These are phyloP conservation scores for Chaetothyriales sp. DNA, from an alignment of 2,329 filamentous ascomycete genomes.

Conservation along the genomic window DNA sequence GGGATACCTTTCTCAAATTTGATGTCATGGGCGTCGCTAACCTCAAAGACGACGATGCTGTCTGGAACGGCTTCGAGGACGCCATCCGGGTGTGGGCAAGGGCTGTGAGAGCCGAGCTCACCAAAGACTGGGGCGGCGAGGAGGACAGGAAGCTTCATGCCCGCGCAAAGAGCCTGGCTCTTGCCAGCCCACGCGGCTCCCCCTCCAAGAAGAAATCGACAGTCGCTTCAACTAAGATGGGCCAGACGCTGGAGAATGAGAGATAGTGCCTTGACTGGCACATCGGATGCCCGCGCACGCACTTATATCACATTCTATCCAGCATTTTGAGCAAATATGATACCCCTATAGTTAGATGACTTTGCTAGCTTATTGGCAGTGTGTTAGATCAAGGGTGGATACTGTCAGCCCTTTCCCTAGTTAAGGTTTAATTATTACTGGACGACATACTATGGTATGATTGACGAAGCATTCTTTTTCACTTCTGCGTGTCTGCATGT, in stretches of 20 bases:
- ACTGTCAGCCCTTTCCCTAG: not conserved
- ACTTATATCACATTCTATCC: not conserved
- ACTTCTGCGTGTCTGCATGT: no score
- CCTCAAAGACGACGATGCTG: constrained; percentile 44
- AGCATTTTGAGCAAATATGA: not conserved
- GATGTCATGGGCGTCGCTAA: constrained; percentile 80
- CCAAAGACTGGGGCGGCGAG: constrained; percentile 49
- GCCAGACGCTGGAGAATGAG: not conserved
- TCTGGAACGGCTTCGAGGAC: constrained; percentile 68
- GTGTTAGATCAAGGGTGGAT: not conserved
- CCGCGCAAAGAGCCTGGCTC: constrained; percentile 16
- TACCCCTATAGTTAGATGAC: not conserved
- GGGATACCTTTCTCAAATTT: constrained; percentile 71
- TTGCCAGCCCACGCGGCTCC: constrained; percentile 16
- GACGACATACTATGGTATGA: not conserved
- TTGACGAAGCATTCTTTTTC: not conserved
- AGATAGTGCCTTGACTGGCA: not conserved
- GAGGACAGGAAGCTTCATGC: constrained; percentile 18
- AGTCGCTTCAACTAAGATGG: not conserved
- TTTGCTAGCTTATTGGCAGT: not conserved
- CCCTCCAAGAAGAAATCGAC: constrained; percentile 8
- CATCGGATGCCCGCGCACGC: not conserved
- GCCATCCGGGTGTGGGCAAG: constrained; percentile 74
- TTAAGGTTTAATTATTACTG: not conserved
- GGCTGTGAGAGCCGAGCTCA: constrained; percentile 70